phyloP scores from a whole-genome alignment of 768 basidiomycete genomes.

The Termitomyces titanicus region DNA sequence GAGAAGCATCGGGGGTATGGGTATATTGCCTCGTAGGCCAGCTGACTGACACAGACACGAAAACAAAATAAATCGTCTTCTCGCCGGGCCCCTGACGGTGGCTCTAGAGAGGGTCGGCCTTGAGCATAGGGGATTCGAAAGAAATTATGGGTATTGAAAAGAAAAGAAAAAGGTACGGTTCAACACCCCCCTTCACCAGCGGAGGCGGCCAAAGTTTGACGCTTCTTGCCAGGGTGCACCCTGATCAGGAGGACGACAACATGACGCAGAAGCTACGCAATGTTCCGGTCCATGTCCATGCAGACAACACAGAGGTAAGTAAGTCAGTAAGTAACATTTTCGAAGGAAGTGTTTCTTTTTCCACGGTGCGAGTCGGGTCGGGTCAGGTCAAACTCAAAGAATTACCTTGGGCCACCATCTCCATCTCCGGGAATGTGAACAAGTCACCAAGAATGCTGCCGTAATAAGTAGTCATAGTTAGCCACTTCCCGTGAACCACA shows the following conservation, averaged over 20 bases:
- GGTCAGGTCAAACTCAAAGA: too few relatives aligned
- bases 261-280: conserved; percentile 4
- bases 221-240: conserved; percentile 12
- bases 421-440: neutral
- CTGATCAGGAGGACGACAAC: too few relatives aligned
- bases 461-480: conserved; percentile 6
- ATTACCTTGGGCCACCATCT: neutral
- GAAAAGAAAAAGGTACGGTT: neutral
- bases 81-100: conserved; percentile 6
- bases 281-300: conserved; percentile 14
- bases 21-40: neutral
- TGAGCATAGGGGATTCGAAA: neutral
- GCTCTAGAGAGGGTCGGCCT: conserved; percentile 3
- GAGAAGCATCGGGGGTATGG: neutral
- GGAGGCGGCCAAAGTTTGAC: conserved; percentile 4
- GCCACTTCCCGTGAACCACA: too few relatives aligned
- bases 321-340: too few relatives aligned
- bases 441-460: neutral
- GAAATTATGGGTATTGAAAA: too few relatives aligned
- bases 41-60: conserved; percentile 4
- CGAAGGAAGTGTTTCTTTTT: too few relatives aligned
- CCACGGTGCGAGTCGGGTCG: too few relatives aligned
- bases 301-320: too few relatives aligned
- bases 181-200: conserved; percentile 7
- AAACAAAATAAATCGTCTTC: neutral